These are phyloP conservation scores for Porcisia hertigi DNA, from an alignment of 208 protist genomes.

Conservation along the genomic window DNA sequence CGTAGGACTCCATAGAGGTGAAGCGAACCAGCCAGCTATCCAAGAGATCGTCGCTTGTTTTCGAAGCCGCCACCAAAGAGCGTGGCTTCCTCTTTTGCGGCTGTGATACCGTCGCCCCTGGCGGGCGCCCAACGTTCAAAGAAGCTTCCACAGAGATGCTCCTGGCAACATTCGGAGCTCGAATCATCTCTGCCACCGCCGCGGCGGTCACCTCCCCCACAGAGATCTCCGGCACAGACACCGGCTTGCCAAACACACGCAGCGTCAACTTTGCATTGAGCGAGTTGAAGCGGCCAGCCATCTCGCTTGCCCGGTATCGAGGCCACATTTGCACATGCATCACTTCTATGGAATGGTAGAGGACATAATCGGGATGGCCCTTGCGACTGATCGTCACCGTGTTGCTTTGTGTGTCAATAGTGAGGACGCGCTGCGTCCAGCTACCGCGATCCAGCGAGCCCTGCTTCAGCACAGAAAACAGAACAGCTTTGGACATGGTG, in stretches of 20 bases:
- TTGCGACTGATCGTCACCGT: conserved; percentile 31
- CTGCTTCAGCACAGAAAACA: conserved; percentile 29
- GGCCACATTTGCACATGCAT: conserved; percentile 26
- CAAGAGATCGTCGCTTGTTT: conserved; percentile 1
- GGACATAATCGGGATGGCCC: conserved; percentile 19
- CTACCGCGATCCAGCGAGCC: background rate
- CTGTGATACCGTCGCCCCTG: background rate
- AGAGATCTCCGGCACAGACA: conserved; percentile 16
- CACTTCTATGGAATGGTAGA: conserved; percentile 27
- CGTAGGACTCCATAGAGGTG: conserved; percentile 25
- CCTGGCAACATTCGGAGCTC: background rate
- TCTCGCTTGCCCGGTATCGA: conserved; percentile 11
- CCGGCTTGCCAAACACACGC: conserved; percentile 17
- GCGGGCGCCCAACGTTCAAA: conserved; percentile 3
- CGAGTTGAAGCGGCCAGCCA: conserved; percentile 15
- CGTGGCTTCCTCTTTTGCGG: background rate
- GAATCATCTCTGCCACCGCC: conserved; percentile 5
- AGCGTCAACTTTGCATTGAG: conserved; percentile 23
- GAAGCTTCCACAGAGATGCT: conserved; percentile 2
- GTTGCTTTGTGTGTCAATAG: conserved; percentile 20
- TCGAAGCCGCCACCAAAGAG: background rate
- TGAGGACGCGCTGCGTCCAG: conserved; percentile 30
- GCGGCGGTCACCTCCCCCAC: conserved; percentile 2
- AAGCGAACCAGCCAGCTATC: conserved; percentile 28
- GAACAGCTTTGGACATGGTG: conserved; percentile 10